These are phyloP conservation scores for Chrysanthemum makinoi DNA, from an alignment of 129 eudicot species.

Conservation along the genomic window DNA sequence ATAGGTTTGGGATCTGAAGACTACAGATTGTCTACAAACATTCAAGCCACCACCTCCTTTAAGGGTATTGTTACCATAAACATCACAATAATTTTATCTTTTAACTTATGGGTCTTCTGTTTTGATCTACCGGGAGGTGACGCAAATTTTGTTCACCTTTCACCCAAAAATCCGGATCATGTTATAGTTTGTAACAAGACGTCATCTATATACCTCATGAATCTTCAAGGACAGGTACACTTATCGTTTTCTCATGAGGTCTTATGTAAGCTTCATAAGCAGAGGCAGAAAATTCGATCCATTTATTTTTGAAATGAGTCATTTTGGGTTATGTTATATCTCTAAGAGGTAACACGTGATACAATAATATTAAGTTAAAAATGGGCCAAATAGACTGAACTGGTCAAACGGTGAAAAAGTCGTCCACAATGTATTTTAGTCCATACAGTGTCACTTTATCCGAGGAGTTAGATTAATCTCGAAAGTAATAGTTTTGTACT, in stretches of 20 bases:
- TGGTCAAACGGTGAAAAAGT: no score
- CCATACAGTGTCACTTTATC: no score
- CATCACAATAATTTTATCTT: background rate
- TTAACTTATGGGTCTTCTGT: background rate
- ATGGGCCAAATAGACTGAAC: no score
- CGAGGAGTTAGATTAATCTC: no score
- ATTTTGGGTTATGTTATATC: no score
- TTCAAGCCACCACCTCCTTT: slow-evolving; percentile 96
- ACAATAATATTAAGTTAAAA: no score
- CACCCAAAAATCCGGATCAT: slow-evolving; percentile 87
- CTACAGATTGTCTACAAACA: slow-evolving; percentile 85
- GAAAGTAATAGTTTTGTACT: no score
- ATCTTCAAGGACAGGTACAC: slow-evolving; percentile 94
- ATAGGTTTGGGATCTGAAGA: slow-evolving; percentile 91
- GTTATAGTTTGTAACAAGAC: slow-evolving; percentile 96
- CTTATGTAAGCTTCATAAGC: background rate
- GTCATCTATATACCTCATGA: slow-evolving; percentile 88
- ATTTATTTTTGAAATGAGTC: no score
- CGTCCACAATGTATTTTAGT: no score
- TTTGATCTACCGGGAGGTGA: slow-evolving; percentile 76
- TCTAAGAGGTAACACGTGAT: no score
- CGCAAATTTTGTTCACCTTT: slow-evolving; percentile 92
- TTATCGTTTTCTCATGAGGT: background rate
- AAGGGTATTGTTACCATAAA: slow-evolving; percentile 51
- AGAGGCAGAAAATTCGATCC: no score